Percentiles rank a stretch among this genome's conserved stretches.
These are phyloP conservation scores for Leucaena leucocephala DNA, from an alignment of 306 rosid species.

Conservation along the genomic window DNA sequence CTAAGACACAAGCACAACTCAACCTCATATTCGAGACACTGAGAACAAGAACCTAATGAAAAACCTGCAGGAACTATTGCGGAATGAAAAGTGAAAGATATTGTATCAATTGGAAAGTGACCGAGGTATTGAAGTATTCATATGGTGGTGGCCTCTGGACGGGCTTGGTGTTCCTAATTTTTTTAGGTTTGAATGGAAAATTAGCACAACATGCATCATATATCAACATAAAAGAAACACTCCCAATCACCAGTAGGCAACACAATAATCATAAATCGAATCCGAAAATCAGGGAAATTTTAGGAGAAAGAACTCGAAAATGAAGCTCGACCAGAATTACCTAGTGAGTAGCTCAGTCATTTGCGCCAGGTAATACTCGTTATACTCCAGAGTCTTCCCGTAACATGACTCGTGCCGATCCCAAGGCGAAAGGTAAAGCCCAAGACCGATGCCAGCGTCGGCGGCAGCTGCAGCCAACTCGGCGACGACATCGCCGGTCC, in stretches of 20 bases:
- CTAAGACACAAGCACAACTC: background rate
- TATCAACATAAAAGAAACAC: background rate
- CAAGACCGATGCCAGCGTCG: slow-evolving; percentile 66
- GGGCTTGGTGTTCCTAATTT: background rate
- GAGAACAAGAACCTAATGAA: background rate
- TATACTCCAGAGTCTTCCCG: slow-evolving; percentile 71
- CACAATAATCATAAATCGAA: background rate
- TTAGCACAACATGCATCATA: background rate
- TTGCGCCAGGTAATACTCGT: slow-evolving; percentile 75
- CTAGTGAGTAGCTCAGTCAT: slow-evolving; percentile 91
- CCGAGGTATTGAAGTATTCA: background rate
- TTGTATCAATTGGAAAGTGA: background rate
- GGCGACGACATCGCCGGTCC: slow-evolving; percentile 73
- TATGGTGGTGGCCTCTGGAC: background rate
- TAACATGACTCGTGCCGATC: slow-evolving; percentile 73
- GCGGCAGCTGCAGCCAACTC: slow-evolving; percentile 73
- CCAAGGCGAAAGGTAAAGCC: slow-evolving; percentile 96
- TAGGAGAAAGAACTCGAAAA: background rate
- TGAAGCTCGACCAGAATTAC: slow-evolving; percentile 36
- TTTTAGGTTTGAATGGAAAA: background rate
- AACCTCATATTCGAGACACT: background rate
- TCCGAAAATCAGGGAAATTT: background rate
- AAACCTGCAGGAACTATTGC: background rate
- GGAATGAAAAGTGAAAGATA: background rate
- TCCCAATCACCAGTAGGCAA: background rate